Evolutionary conservation across 306 rosid species (phyloP).

Genomic region (Astragalus membranaceus): DNA sequence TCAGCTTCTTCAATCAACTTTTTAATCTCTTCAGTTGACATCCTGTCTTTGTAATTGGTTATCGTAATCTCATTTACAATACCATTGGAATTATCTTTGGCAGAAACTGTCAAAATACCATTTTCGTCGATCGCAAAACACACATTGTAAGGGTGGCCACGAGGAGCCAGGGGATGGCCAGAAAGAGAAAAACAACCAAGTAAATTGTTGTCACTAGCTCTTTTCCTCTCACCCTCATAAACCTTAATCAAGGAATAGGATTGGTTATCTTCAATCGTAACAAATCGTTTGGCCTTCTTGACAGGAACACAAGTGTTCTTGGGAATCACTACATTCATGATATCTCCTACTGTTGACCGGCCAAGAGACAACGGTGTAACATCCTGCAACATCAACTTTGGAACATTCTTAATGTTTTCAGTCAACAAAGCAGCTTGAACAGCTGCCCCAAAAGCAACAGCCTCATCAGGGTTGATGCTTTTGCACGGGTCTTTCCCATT

Average conservation of each 20-base stretch:
- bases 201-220: conserved; percentile 29
- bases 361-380: conserved; percentile 48
- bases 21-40: conserved; percentile 33
- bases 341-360: not conserved
- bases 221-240: not conserved
- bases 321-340: conserved; percentile 8
- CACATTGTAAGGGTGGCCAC: conserved; percentile 13
- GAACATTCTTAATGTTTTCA: not conserved
- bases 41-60: conserved; percentile 17
- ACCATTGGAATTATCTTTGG: not conserved
- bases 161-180: conserved; percentile 32
- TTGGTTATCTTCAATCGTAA: conserved; percentile 8
- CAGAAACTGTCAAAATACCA: not conserved
- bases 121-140: conserved; percentile 26
- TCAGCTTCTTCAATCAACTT: conserved; percentile 36
- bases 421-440: not conserved
- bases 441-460: conserved; percentile 19
- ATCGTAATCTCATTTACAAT: not conserved
- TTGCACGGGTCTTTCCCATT: not conserved
- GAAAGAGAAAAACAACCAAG: conserved; percentile 26
- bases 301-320: conserved; percentile 43
- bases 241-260: not conserved
- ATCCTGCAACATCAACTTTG: conserved; percentile 31
- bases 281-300: not conserved
- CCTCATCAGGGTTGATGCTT: conserved; percentile 9